A percentile compares a stretch with the other conserved stretches of the same genome.
Evolutionary conservation across 2,329 filamentous ascomycete species (phyloP).

Genomic region (Ophiocordyceps camponoti-floridani): DNA sequence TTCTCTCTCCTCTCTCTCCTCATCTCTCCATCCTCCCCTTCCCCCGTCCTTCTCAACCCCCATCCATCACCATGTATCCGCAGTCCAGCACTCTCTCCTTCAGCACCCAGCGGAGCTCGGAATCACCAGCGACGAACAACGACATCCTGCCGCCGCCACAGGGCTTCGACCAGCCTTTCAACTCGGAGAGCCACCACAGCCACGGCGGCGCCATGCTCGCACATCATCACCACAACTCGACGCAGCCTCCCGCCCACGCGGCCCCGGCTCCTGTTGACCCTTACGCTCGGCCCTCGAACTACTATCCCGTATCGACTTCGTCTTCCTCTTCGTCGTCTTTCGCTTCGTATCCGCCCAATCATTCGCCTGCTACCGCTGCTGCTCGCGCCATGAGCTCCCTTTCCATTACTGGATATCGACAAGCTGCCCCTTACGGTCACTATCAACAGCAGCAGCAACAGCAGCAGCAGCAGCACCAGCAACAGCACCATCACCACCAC

Average conservation of each 20-base stretch:
- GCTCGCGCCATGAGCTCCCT: too few relatives aligned
- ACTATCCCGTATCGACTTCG: slow-evolving; percentile 34
- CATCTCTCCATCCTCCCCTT: neutral
- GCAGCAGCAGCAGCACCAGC: slow-evolving; percentile 22
- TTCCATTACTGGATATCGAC: too few relatives aligned
- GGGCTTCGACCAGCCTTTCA: slow-evolving; percentile 32
- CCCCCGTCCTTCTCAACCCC: neutral
- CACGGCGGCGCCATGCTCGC: slow-evolving; percentile 9
- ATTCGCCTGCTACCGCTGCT: neutral
- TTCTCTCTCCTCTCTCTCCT: neutral
- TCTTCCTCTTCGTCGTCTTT: slow-evolving; percentile 9
- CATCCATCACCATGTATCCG: neutral
- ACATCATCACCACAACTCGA: slow-evolving; percentile 8
- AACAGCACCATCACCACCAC: slow-evolving; percentile 24
- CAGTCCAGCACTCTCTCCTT: slow-evolving; percentile 1
- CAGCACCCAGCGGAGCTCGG: slow-evolving; percentile 15
- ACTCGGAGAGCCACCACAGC: slow-evolving; percentile 11
- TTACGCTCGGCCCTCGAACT: slow-evolving; percentile 37
- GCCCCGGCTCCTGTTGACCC: slow-evolving; percentile 39
- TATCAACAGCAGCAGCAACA: too few relatives aligned
- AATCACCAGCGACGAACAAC: slow-evolving; percentile 32
- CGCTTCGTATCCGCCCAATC: slow-evolving; percentile 21
- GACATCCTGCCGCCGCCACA: slow-evolving; percentile 49
- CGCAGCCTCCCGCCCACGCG: slow-evolving; percentile 31
- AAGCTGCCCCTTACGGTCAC: slow-evolving; percentile 7